phyloP scores from a whole-genome alignment of 2,329 filamentous ascomycete species.

The Leptographium lundbergii region DNA sequence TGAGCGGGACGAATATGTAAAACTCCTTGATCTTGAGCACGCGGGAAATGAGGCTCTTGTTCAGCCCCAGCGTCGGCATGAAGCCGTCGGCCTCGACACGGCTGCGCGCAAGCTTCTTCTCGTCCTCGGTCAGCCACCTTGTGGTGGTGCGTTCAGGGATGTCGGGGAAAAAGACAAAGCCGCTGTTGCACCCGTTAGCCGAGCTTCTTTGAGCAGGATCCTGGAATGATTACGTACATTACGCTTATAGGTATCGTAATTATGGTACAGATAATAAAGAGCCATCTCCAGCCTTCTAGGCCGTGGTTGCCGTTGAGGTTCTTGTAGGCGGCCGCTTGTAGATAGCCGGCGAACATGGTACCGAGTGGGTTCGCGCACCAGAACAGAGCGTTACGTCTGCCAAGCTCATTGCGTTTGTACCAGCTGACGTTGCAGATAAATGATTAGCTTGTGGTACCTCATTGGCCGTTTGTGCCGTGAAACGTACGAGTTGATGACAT shows the following conservation, averaged over 20 bases:
- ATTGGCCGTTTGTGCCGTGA: not conserved
- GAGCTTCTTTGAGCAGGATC: not conserved
- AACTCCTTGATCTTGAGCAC: conserved; percentile 33
- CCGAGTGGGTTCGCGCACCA: conserved; percentile 33
- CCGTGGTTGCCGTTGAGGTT: conserved; percentile 36
- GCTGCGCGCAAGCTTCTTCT: conserved; percentile 22
- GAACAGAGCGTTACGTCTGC: conserved; percentile 50
- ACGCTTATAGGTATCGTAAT: conserved; percentile 42
- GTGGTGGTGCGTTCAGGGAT: conserved; percentile 25
- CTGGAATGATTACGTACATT: conserved; percentile 12
- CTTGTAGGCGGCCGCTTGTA: conserved; percentile 40
- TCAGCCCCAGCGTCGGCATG: conserved; percentile 24
- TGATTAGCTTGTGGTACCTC: not conserved
- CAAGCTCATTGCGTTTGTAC: conserved; percentile 47
- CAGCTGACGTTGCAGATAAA: conserved; percentile 20
- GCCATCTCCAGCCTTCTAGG: conserved; percentile 36
- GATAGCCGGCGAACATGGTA: conserved; percentile 20
- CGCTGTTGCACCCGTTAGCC: conserved; percentile 11
- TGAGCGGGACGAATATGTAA: conserved; percentile 28
- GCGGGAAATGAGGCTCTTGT: conserved; percentile 28
- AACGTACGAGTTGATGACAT: conserved; percentile 24
- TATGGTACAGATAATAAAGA: conserved; percentile 44
- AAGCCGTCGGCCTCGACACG: conserved; percentile 17
- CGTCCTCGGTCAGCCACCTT: conserved; percentile 22
- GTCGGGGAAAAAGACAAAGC: conserved; percentile 30